Base-by-base conservation (phyloP, 129 eudicot genomes). In the Flaveria linearis region DNA sequence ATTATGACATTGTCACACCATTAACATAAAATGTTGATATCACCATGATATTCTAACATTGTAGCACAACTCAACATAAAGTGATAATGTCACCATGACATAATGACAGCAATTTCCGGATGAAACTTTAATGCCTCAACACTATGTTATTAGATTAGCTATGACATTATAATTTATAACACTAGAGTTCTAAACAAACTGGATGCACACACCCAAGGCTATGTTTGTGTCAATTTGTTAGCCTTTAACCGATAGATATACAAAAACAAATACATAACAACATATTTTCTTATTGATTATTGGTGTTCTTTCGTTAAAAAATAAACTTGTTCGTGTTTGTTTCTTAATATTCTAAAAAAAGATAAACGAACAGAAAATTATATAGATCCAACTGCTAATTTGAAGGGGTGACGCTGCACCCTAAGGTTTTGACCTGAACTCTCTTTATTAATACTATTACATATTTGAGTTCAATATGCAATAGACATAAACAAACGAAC, bases 81-180 rank as follows among this genome's bases (percentile, higher is more conserved):
- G 26, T 42, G 63, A 23, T 65, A 22, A 45, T 45, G 17, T 25
- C 10, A 58, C 18, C 30, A 42, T 20, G 36, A 73, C 57, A 23
- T 41, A 3, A 79, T 52, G 16, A 49, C 53, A 51, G 1, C 36
- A 47, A 63, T 72, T 50, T 30, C 43, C 17, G 14, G 4, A 57
- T 7, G 71, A 45, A 9, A 52, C 43, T 51, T 36, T 14, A 25
- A 45, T 63, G 62, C 39, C 18, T 46, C 46, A 63, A 62, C 62
- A 28, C 55, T 55, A 33, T 30, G 65, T 28, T 25, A 46, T 46
- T 63, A 45, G 50, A 62, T 15, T 25, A 75, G 61, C 61, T 62
- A 75, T 18, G 28, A 20, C 12, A 17, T 18, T 18, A 17, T 16
- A 52, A 16, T 23, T 20, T 20, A 20, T 20, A 20, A 20, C 5